These are phyloP conservation scores for Lasiosphaeria ovina DNA, from an alignment of 495 filamentous ascomycete species.

Conservation along the genomic window DNA sequence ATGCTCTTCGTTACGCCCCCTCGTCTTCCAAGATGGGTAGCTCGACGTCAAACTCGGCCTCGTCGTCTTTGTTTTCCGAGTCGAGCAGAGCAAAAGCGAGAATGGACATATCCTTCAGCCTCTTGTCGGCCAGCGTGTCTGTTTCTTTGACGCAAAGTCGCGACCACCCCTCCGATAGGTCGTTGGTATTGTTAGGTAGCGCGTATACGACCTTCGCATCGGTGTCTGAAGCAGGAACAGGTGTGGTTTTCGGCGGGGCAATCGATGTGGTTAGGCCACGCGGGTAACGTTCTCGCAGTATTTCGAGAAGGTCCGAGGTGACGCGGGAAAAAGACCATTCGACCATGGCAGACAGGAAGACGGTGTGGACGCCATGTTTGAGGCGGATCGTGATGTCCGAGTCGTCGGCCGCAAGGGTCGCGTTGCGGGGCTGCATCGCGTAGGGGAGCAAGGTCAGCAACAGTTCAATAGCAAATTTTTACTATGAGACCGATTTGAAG, in stretches of 20 bases:
- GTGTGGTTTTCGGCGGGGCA: constrained; percentile 19
- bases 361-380: constrained; percentile 75
- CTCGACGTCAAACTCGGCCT: constrained; percentile 63
- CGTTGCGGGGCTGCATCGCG: constrained; percentile 11
- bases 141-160: constrained; percentile 31
- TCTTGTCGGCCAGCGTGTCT: constrained; percentile 39
- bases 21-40: constrained; percentile 55
- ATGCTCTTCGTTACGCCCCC: background rate
- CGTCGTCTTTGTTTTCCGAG: constrained; percentile 46
- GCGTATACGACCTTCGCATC: constrained; percentile 43
- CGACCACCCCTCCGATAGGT: constrained; percentile 42
- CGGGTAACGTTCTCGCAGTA: constrained; percentile 48
- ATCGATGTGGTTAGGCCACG: constrained; percentile 38
- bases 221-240: constrained; percentile 32
- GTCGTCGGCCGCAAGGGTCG: constrained; percentile 24
- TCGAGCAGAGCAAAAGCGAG: constrained; percentile 68
- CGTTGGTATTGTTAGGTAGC: constrained; percentile 30
- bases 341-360: constrained; percentile 67
- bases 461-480: background rate
- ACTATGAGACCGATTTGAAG: background rate
- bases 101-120: constrained; percentile 53
- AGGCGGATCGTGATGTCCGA: constrained; percentile 66
- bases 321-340: constrained; percentile 58
- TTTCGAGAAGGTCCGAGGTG: constrained; percentile 62
- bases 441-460: background rate